Evolutionary conservation across 2,329 filamentous ascomycete genomes (phyloP).

Genomic region (Bipolaris sorokiniana): DNA sequence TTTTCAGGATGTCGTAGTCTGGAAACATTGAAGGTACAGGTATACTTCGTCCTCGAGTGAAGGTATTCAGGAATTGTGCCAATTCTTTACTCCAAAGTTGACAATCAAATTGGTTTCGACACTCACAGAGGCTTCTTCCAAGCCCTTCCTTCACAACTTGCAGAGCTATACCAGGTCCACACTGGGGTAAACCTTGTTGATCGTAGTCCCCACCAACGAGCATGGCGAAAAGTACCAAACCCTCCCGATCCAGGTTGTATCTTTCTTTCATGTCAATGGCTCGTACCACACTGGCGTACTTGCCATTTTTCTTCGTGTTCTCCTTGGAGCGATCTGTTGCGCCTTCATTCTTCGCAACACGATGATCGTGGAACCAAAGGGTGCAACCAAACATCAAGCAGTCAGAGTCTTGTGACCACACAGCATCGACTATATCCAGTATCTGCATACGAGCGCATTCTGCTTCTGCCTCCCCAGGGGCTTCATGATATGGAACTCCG

Average conservation of each 20-base stretch:
- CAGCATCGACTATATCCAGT: constrained; percentile 55
- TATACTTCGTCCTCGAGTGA: constrained; percentile 6
- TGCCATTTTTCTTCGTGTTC: constrained; percentile 42
- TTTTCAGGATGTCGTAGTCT: constrained; percentile 36
- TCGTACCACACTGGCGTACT: constrained; percentile 41
- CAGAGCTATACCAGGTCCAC: constrained; percentile 43
- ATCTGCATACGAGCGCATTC: constrained; percentile 56
- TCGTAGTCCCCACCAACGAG: constrained; percentile 53
- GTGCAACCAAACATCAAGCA: constrained; percentile 56
- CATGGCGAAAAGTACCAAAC: constrained; percentile 51
- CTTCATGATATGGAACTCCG: constrained; percentile 52
- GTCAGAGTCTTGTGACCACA: constrained; percentile 58
- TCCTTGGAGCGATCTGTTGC: constrained; percentile 31
- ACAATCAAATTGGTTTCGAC: constrained; percentile 27
- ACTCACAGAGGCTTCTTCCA: constrained; percentile 38
- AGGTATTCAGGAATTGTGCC: constrained; percentile 13
- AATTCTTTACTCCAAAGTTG: constrained; percentile 37
- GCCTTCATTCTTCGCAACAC: constrained; percentile 32
- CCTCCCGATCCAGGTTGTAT: constrained; percentile 43
- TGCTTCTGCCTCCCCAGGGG: constrained; percentile 57
- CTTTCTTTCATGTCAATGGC: constrained; percentile 35
- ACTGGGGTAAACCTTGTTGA: constrained; percentile 46
- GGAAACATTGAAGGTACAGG: constrained; percentile 29
- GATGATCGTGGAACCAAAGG: constrained; percentile 49
- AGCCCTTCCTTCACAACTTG: constrained; percentile 37